Evolutionary conservation across 2,329 filamentous ascomycete species (phyloP), one percentile per base, ranked within the genome.

Genomic region (Albifimbria verrucaria): DNA sequence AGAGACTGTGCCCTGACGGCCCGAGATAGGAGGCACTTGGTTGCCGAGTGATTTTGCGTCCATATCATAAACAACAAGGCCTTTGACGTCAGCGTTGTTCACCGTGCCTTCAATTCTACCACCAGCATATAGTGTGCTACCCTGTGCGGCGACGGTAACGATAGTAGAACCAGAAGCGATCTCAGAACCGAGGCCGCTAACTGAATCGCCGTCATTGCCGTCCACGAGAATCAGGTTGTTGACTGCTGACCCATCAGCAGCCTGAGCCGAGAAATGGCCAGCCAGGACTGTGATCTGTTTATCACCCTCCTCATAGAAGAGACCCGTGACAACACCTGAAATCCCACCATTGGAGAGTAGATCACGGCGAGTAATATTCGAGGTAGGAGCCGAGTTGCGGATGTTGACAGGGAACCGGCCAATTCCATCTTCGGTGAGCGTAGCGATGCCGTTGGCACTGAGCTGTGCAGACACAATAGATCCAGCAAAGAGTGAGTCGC

Each of bases 221-320:
- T 97, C 89, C 56, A 97, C 83, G 58, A 99, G 82, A 36, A 88
- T 77, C 17, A 99, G 75, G 62, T 97, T 97, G 59, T 91, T 79
- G 55, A 97, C 79, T 5, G 79, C 78, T 3, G 87, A 85, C 21
- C 86, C 89, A 59, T 92, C 82, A 7, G 80, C 80, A 15, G 82
- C 82, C 25, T 77, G 83, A 1, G 90, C 86, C 7, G 82, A 82
- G 67, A 99, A 99, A 62, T 92, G 90, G 1, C 94, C 94, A 48
- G 87, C 94, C 24, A 97, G 78, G 39, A 97, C 82, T 0, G 94
- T 97, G 52, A 95, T 79, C 69, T 97, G 97, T 57, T 83, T 81
- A 54, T 76, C 77, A 57, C 84, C 82, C 17, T 80, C 77, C 39
- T 80, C 82, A 68, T 96, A 91, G 65, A 95, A 96, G 2, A 86